Evolutionary conservation across 208 protist genomes (phyloP).

Genomic region (Trypanosoma lewisi): DNA sequence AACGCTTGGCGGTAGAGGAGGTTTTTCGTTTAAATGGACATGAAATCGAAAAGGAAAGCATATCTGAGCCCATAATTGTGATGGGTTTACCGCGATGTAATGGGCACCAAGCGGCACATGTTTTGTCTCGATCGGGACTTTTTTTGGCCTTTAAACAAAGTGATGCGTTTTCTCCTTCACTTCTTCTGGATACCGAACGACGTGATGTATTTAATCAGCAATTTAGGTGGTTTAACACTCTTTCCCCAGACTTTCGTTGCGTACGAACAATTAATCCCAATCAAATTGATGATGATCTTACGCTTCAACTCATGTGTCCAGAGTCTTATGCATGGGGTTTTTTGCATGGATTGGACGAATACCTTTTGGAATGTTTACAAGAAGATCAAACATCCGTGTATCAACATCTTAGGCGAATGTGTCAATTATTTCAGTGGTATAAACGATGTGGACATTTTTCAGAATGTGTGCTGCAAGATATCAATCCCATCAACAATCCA

Average conservation of each 20-base stretch:
- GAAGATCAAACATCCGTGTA: constrained; percentile 82
- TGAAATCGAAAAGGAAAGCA: constrained; percentile 66
- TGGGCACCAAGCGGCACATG: constrained; percentile 84
- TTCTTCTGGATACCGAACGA: constrained; percentile 69
- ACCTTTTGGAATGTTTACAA: constrained; percentile 84
- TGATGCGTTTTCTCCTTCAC: constrained; percentile 71
- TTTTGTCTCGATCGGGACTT: constrained; percentile 76
- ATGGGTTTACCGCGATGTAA: constrained; percentile 87
- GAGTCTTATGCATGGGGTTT: constrained; percentile 87
- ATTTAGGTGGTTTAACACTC: constrained; percentile 50
- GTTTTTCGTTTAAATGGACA: constrained; percentile 64
- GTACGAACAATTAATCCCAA: constrained; percentile 51
- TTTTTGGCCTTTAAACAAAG: constrained; percentile 73
- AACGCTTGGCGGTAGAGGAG: constrained; percentile 83
- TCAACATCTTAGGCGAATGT: constrained; percentile 57
- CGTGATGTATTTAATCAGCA: constrained; percentile 43
- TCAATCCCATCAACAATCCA: constrained; percentile 77
- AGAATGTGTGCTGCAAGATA: constrained; percentile 57
- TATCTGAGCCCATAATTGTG: constrained; percentile 69
- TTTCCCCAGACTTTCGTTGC: constrained; percentile 76
- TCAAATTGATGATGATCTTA: constrained; percentile 86
- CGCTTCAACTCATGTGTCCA: constrained; percentile 82
- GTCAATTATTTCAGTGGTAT: constrained; percentile 89
- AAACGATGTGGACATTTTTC: constrained; percentile 81
- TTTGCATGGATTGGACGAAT: constrained; percentile 86